phyloP scores from a whole-genome alignment of 352 stramenopile species.

The Globisporangium perplexum region DNA sequence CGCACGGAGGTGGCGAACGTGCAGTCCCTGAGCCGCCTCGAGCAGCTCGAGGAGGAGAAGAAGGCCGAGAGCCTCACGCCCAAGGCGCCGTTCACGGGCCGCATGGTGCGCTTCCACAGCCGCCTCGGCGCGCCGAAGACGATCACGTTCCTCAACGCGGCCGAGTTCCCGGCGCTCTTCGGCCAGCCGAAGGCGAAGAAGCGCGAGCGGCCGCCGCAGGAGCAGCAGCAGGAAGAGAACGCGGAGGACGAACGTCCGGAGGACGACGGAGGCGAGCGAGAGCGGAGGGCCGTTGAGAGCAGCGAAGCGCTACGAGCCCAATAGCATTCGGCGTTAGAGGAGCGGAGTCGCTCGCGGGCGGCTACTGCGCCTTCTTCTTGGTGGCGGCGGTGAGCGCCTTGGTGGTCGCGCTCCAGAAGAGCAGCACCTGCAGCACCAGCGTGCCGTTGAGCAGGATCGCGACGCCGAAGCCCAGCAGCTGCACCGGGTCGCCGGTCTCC shows the following conservation, averaged over 20 bases:
- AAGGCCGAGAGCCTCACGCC: slow-evolving; percentile 55
- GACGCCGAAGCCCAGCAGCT: slow-evolving; percentile 65
- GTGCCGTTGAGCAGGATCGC: slow-evolving; percentile 71
- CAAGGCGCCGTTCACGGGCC: slow-evolving; percentile 65
- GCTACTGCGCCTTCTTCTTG: slow-evolving; percentile 72
- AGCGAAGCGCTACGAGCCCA: background rate
- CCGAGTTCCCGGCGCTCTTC: slow-evolving; percentile 63
- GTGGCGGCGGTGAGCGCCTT: slow-evolving; percentile 47
- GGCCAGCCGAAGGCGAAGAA: slow-evolving; percentile 57
- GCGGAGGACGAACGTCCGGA: slow-evolving; percentile 23
- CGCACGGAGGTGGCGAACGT: slow-evolving; percentile 73
- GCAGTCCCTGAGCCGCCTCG: slow-evolving; percentile 69
- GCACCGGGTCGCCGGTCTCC: slow-evolving; percentile 75
- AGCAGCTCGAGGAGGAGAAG: slow-evolving; percentile 83
- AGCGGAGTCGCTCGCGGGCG: too few species aligned
- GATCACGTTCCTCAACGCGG: slow-evolving; percentile 78
- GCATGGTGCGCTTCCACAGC: slow-evolving; percentile 68
- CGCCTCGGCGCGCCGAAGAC: slow-evolving; percentile 55
- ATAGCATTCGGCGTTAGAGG: background rate
- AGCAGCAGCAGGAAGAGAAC: slow-evolving; percentile 21
- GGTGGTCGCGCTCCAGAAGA: slow-evolving; percentile 82
- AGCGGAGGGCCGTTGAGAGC: background rate
- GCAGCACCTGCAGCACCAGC: slow-evolving; percentile 71
- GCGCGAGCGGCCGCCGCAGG: slow-evolving; percentile 30
- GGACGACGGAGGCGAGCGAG: slow-evolving; percentile 3